These are phyloP conservation scores for Austroboletus niveus DNA, from an alignment of 1,284 basidiomycete species.

Conservation along the genomic window DNA sequence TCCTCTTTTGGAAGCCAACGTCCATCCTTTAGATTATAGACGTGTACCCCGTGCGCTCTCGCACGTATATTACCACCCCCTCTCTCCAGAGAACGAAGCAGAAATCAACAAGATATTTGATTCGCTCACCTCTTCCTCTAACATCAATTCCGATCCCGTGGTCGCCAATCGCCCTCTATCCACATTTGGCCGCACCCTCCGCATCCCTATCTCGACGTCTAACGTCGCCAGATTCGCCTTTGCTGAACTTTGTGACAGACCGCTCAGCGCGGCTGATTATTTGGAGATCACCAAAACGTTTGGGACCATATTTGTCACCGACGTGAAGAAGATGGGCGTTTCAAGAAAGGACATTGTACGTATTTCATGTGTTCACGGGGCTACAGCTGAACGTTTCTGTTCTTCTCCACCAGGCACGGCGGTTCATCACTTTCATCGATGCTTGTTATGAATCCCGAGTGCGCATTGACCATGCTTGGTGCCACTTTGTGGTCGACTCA, in stretches of 20 bases:
- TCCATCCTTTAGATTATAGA: conserved; percentile 74
- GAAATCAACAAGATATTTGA: conserved; percentile 85
- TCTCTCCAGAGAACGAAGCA: conserved; percentile 58
- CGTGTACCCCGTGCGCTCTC: conserved; percentile 87
- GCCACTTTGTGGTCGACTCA: neutral
- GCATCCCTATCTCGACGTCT: conserved; percentile 77
- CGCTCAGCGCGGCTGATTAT: conserved; percentile 94
- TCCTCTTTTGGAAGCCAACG: conserved; percentile 1
- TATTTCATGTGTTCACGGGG: neutral
- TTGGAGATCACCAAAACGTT: conserved; percentile 91
- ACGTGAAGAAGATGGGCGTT: conserved; percentile 87
- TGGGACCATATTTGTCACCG: conserved; percentile 83
- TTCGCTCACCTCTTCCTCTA: conserved; percentile 53
- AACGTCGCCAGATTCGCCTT: conserved; percentile 88
- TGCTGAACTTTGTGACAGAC: conserved; percentile 83
- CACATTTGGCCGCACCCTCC: conserved; percentile 87
- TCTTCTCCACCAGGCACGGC: conserved; percentile 61
- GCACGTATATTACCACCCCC: conserved; percentile 88
- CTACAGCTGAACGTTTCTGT: neutral
- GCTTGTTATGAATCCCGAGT: conserved; percentile 92
- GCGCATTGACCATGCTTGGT: conserved; percentile 10
- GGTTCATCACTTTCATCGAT: conserved; percentile 98
- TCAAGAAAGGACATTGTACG: conserved; percentile 82
- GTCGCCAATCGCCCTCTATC: conserved; percentile 64
- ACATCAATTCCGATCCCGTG: conserved; percentile 46